Percentiles rank a stretch among this genome's conserved stretches.
Evolutionary conservation across 768 basidiomycete genomes (phyloP).

Genomic region (Artomyces pyxidatus): DNA sequence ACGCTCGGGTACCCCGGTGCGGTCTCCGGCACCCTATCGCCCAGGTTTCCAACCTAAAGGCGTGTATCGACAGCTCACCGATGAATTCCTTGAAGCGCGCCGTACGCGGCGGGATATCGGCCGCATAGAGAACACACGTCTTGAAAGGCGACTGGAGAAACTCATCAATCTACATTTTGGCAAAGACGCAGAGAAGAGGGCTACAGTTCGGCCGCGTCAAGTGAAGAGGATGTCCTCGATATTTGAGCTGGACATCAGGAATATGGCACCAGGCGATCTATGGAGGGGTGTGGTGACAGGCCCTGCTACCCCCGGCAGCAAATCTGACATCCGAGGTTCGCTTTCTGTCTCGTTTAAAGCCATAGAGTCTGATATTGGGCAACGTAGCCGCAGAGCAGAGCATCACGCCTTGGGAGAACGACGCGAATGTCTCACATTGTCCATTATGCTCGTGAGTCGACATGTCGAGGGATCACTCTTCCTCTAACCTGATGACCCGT

Average conservation of each 20-base stretch:
- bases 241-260: constrained; percentile 60
- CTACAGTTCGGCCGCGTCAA: constrained; percentile 14
- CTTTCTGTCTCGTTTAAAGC: too few species aligned
- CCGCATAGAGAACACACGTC: constrained; percentile 72
- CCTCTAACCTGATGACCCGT: not conserved
- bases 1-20: constrained; percentile 12
- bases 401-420: constrained; percentile 94
- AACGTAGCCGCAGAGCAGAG: constrained; percentile 70
- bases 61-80: constrained; percentile 70
- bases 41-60: constrained; percentile 94
- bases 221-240: constrained; percentile 53
- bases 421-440: constrained; percentile 68
- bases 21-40: constrained; percentile 56
- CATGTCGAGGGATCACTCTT: not conserved
- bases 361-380: too few species aligned
- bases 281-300: constrained; percentile 55
- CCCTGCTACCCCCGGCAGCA: constrained; percentile 36
- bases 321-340: constrained; percentile 62
- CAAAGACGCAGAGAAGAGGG: constrained; percentile 13
- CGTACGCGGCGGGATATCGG: constrained; percentile 32
- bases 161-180: constrained; percentile 69
- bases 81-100: constrained; percentile 59
- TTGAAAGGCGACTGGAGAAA: constrained; percentile 85
- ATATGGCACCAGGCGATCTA: constrained; percentile 58
- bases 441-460: constrained; percentile 72